Evolutionary conservation across 2,329 filamentous ascomycete genomes (phyloP), one percentile per base, ranked within the genome.

Genomic region (Verticillium dahliae): DNA sequence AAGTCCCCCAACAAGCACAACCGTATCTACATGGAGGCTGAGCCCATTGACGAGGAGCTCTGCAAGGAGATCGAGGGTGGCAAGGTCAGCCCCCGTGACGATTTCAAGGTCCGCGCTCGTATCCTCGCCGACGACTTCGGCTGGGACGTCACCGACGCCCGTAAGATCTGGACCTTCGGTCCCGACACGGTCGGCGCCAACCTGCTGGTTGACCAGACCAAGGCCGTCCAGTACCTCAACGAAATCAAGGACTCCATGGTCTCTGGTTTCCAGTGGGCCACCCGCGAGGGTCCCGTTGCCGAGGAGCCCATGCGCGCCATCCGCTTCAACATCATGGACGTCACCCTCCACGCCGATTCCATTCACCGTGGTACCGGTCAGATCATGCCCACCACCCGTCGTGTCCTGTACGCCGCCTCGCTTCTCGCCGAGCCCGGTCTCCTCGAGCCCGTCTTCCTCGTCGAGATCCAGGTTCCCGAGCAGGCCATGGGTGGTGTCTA

Each of bases 1-100:
- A 99, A 99, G 87, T 99, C 95, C 57, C 95, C 95, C 84, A 99
- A 99, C 91, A 99, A 99, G 92, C 95, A 99, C 90, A 99, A 99
- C 88, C 94, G 95, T 92, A 86, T 99, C 65, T 99, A 98, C 86
- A 89, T 99, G 82, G 87, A 86, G 79, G 95, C 95, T 68, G 83
- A 92, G 81, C 95, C 95, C 72, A 85, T 99, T 61, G 87, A 87
- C 56, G 95, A 99, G 86, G 95, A 98, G 72, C 89, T 99, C 65
- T 85, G 91, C 72, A 86, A 87, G 75, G 91, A 90, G 74, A 99
- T 99, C 69, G 95, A 99, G 85, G 69, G 76, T 61, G 95, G 95
- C 84, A 95, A 92, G 85, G 92, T 99, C 78, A 85, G 81, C 75
- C 91, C 95, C 69, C 92, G 94, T 86, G 95, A 99, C 79, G 95